phyloP scores from a whole-genome alignment of 1,284 basidiomycete genomes.

The Marasmius tenuissimus region DNA sequence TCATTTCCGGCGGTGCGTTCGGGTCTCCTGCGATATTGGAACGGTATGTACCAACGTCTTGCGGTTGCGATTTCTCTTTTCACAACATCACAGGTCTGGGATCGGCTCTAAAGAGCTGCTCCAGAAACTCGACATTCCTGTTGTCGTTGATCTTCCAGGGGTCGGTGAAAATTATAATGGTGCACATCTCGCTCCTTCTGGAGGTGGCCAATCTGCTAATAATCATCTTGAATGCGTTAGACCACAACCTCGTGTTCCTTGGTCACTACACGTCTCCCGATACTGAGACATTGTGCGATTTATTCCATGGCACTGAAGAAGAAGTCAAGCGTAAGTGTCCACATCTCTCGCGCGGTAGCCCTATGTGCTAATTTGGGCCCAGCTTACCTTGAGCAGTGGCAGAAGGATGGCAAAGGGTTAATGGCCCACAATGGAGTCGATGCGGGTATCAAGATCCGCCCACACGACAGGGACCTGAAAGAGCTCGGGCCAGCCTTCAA shows the following conservation, averaged over 20 bases:
- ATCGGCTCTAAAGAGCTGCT: constrained; percentile 45
- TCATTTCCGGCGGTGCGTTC: constrained; percentile 52
- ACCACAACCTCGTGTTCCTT: neutral
- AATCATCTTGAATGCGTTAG: neutral
- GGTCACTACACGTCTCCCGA: neutral
- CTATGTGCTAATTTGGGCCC: neutral
- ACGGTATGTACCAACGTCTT: constrained; percentile 21
- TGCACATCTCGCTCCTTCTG: neutral
- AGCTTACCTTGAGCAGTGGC: neutral
- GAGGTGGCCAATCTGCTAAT: neutral
- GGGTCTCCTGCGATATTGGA: constrained; percentile 57
- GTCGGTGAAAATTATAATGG: constrained; percentile 18
- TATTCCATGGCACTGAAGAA: neutral
- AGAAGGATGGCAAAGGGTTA: neutral
- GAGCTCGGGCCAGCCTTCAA: constrained; percentile 15
- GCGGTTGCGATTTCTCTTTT: neutral
- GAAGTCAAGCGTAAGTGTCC: neutral
- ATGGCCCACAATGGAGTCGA: constrained; percentile 15
- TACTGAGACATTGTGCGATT: neutral
- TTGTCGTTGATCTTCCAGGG: constrained; percentile 15
- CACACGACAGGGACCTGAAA: constrained; percentile 8
- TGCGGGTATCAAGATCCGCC: constrained; percentile 16
- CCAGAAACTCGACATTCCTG: constrained; percentile 34
- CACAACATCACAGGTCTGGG: constrained; percentile 33
- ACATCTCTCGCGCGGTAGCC: no score